Percentiles rank a stretch among this genome's conserved stretches.
Evolutionary conservation across 2,329 filamentous ascomycete genomes (phyloP).

Genomic region (Aspergillus ochraceoroseus): DNA sequence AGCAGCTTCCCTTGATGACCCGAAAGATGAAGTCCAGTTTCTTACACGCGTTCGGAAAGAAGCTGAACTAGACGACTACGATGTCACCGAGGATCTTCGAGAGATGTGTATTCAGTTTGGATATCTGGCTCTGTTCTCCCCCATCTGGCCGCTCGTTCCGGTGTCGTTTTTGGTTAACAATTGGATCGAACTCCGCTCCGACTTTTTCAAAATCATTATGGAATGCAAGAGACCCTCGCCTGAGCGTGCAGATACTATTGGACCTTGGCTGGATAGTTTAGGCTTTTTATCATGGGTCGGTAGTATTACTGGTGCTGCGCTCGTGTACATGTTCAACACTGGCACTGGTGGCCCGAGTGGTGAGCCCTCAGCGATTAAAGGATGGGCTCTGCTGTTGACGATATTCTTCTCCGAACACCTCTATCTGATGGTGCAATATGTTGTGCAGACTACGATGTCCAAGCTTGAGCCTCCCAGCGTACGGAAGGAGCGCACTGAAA

Average conservation of each 20-base stretch:
- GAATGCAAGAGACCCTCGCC: constrained; percentile 86
- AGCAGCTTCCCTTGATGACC: constrained; percentile 55
- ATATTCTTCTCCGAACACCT: constrained; percentile 85
- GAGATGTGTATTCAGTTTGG: constrained; percentile 93
- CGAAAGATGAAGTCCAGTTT: constrained; percentile 74
- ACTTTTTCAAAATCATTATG: constrained; percentile 91
- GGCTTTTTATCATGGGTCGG: constrained; percentile 91
- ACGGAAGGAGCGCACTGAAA: constrained; percentile 76
- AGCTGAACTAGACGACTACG: constrained; percentile 77
- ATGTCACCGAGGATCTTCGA: constrained; percentile 83
- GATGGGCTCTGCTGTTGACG: constrained; percentile 73
- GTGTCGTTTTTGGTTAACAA: constrained; percentile 91
- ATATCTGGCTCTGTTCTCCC: constrained; percentile 87
- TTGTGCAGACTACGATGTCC: constrained; percentile 65
- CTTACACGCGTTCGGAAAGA: constrained; percentile 78
- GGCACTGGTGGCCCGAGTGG: constrained; percentile 49
- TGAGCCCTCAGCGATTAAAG: constrained; percentile 59
- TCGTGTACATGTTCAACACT: constrained; percentile 83
- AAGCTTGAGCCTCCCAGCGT: constrained; percentile 82
- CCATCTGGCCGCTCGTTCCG: constrained; percentile 86
- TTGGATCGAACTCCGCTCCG: constrained; percentile 89
- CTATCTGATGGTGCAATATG: constrained; percentile 72
- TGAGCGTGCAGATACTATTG: constrained; percentile 86
- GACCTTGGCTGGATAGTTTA: constrained; percentile 85
- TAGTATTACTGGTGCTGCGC: constrained; percentile 77